These are phyloP conservation scores for Aspergillus hancockii DNA, from an alignment of 495 filamentous ascomycete genomes.

Conservation along the genomic window DNA sequence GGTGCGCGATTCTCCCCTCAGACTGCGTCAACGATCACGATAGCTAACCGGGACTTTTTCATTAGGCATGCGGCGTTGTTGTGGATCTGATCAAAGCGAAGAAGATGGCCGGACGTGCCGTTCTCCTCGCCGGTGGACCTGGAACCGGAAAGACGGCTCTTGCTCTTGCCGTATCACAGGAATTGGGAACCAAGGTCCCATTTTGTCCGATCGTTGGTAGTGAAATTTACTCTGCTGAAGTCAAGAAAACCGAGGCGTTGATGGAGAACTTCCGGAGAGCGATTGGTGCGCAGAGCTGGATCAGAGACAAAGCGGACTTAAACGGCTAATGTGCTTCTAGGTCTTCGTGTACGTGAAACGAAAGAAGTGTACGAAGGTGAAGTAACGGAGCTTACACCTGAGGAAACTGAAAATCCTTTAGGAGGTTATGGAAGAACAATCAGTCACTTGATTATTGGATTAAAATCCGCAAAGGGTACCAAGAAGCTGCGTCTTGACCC, in stretches of 20 bases:
- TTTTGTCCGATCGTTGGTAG: slow-evolving; percentile 97
- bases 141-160: slow-evolving; percentile 97
- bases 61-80: slow-evolving; percentile 84
- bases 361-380: slow-evolving; percentile 98
- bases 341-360: slow-evolving; percentile 89
- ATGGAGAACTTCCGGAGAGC: slow-evolving; percentile 98
- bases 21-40: slow-evolving; percentile 1
- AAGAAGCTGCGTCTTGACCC: slow-evolving; percentile 97
- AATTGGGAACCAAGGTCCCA: slow-evolving; percentile 94
- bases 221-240: slow-evolving; percentile 94
- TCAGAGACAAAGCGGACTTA: background rate
- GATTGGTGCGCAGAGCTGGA: slow-evolving; percentile 60
- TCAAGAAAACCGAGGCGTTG: slow-evolving; percentile 97
- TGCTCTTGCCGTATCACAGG: slow-evolving; percentile 89
- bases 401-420: slow-evolving; percentile 97
- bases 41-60: slow-evolving; percentile 15
- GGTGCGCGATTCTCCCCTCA: slow-evolving; percentile 41
- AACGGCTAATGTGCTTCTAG: slow-evolving; percentile 37
- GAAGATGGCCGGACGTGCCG: slow-evolving; percentile 95
- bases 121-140: slow-evolving; percentile 87
- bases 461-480: slow-evolving; percentile 89
- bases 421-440: slow-evolving; percentile 95
- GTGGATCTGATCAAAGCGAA: slow-evolving; percentile 92
- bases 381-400: slow-evolving; percentile 92
- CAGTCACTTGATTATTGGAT: slow-evolving; percentile 80